A percentile compares a stretch with the other conserved stretches of the same genome.
These are phyloP conservation scores for Metrosideros polymorpha DNA, from an alignment of 441 rosid species.

Conservation along the genomic window DNA sequence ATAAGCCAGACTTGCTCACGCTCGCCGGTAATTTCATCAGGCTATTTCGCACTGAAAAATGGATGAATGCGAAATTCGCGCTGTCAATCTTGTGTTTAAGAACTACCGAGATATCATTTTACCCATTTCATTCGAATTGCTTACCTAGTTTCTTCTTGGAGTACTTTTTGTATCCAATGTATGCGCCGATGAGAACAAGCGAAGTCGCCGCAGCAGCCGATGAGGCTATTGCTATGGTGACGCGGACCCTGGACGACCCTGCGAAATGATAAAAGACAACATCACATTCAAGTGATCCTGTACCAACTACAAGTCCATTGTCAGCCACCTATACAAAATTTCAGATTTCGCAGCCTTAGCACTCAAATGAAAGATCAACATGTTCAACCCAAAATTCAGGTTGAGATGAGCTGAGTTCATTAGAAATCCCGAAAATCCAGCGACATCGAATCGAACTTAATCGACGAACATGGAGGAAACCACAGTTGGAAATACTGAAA, in stretches of 20 bases:
- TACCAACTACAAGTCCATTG: background rate
- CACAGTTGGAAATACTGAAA: background rate
- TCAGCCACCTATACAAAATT: background rate
- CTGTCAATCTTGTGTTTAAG: background rate
- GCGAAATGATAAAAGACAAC: background rate
- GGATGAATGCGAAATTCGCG: background rate
- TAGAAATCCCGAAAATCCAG: background rate
- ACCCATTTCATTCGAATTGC: background rate
- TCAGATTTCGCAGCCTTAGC: background rate
- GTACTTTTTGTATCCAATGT: conserved; percentile 31
- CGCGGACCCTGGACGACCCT: background rate
- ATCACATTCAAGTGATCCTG: background rate
- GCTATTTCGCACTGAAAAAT: conserved; percentile 4
- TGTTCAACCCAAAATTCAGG: background rate
- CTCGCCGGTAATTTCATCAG: background rate
- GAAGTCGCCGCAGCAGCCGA: conserved; percentile 11
- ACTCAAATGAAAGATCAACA: background rate
- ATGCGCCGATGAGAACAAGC: conserved; percentile 24
- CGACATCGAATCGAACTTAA: background rate
- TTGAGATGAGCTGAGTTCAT: background rate
- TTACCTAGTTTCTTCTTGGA: conserved; percentile 30
- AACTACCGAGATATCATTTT: background rate
- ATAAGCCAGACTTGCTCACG: conserved; percentile 4
- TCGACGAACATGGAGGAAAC: background rate
- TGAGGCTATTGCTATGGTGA: conserved; percentile 7